These are phyloP conservation scores for Cicer yamashitae DNA, from an alignment of 306 rosid genomes.

Conservation along the genomic window DNA sequence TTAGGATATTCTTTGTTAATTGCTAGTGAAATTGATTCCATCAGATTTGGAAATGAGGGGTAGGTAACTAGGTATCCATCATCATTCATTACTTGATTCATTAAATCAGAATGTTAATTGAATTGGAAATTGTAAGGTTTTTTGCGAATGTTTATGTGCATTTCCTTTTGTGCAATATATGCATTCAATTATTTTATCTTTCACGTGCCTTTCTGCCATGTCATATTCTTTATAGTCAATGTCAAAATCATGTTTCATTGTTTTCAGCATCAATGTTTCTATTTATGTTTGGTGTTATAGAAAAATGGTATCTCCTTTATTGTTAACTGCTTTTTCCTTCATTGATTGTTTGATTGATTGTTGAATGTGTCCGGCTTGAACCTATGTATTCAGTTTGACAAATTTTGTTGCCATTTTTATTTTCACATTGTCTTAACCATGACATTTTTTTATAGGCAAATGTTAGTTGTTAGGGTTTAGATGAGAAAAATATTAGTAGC, in stretches of 20 bases:
- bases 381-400: constrained; percentile 7
- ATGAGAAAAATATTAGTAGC: no score
- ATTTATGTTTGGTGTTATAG: constrained; percentile 37
- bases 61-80: constrained; percentile 19
- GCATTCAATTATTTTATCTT: constrained; percentile 43
- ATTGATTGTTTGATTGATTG: constrained; percentile 25
- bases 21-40: constrained; percentile 30
- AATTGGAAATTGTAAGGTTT: constrained; percentile 17
- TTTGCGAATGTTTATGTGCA: constrained; percentile 4
- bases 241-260: constrained; percentile 43
- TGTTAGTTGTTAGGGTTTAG: no score
- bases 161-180: constrained; percentile 30
- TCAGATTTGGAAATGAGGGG: constrained; percentile 11
- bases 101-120: constrained; percentile 36
- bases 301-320: constrained; percentile 22
- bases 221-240: constrained; percentile 29
- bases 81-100: constrained; percentile 20
- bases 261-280: constrained; percentile 35
- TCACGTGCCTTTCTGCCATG: constrained; percentile 39
- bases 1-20: neutral
- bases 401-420: constrained; percentile 12
- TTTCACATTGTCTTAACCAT: neutral
- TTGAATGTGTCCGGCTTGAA: constrained; percentile 15
- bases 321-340: constrained; percentile 20
- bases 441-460: no score